phyloP scores from a whole-genome alignment of 805 yeast genomes.

The Saturnispora mendoncae region DNA sequence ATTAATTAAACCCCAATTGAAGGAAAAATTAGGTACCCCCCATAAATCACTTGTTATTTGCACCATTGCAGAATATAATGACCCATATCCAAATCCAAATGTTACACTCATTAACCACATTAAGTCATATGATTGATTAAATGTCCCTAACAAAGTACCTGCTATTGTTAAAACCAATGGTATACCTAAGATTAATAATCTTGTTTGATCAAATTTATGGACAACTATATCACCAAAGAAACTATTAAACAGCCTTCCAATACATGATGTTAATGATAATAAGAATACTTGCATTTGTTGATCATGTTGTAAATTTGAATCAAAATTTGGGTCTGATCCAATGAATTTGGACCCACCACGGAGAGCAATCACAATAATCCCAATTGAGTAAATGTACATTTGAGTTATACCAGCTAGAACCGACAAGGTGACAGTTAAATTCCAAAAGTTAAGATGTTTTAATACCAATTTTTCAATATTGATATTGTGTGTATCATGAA shows the following conservation, averaged over 20 bases:
- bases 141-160: constrained; percentile 43
- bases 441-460: constrained; percentile 36
- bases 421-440: constrained; percentile 42
- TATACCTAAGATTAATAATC: constrained; percentile 41
- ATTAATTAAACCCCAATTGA: constrained; percentile 66
- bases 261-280: constrained; percentile 58
- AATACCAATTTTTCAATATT: constrained; percentile 18
- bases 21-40: constrained; percentile 59
- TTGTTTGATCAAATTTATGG: constrained; percentile 30
- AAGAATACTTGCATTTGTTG: constrained; percentile 69
- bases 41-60: constrained; percentile 67
- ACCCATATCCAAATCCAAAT: constrained; percentile 66
- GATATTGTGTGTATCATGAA: constrained; percentile 6
- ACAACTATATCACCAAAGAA: constrained; percentile 52
- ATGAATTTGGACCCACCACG: constrained; percentile 20
- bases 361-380: constrained; percentile 54
- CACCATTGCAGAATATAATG: constrained; percentile 63
- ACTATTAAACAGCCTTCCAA: constrained; percentile 60
- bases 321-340: constrained; percentile 4
- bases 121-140: constrained; percentile 25
- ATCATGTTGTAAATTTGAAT: constrained; percentile 33
- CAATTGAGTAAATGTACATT: constrained; percentile 66
- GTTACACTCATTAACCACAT: constrained; percentile 46
- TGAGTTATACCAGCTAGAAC: constrained; percentile 60
- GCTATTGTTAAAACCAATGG: constrained; percentile 40